These are phyloP conservation scores for Blastomyces silverae DNA, from an alignment of 2,329 filamentous ascomycete genomes.

Conservation along the genomic window DNA sequence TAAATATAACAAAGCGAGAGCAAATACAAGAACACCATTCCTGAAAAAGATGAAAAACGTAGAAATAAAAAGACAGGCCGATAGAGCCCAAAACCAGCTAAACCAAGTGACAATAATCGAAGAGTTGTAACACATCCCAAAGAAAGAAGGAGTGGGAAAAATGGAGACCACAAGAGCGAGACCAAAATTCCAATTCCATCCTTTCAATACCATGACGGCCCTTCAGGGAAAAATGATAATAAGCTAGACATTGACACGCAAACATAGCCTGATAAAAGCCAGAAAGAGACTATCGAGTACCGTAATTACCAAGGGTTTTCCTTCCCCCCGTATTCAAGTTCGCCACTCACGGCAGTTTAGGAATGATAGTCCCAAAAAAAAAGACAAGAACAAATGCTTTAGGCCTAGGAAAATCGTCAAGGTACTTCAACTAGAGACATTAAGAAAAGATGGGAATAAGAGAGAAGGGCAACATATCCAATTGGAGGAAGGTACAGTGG, in stretches of 20 bases:
- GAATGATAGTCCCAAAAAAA: neutral
- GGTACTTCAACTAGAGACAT: slow-evolving; percentile 3
- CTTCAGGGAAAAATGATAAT: neutral
- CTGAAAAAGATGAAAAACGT: neutral
- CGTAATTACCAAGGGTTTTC: neutral
- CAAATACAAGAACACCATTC: slow-evolving; percentile 2
- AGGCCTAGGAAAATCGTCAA: slow-evolving; percentile 4
- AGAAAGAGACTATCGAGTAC: neutral
- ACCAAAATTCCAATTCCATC: neutral
- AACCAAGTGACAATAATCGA: neutral
- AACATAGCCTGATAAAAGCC: neutral
- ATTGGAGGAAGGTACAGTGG: neutral
- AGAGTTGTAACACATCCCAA: neutral
- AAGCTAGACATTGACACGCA: neutral
- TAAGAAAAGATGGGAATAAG: neutral
- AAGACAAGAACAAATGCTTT: neutral
- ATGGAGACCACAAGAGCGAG: neutral
- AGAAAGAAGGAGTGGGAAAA: too few species aligned
- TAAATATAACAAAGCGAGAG: neutral
- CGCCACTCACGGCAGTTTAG: neutral
- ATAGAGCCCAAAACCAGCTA: neutral
- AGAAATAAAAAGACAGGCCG: neutral
- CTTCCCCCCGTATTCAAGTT: neutral
- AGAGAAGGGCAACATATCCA: slow-evolving; percentile 1
- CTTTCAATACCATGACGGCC: neutral